Conservation (phyloP, 345 rosid genomes). For the Citrus unshiu region DNA sequence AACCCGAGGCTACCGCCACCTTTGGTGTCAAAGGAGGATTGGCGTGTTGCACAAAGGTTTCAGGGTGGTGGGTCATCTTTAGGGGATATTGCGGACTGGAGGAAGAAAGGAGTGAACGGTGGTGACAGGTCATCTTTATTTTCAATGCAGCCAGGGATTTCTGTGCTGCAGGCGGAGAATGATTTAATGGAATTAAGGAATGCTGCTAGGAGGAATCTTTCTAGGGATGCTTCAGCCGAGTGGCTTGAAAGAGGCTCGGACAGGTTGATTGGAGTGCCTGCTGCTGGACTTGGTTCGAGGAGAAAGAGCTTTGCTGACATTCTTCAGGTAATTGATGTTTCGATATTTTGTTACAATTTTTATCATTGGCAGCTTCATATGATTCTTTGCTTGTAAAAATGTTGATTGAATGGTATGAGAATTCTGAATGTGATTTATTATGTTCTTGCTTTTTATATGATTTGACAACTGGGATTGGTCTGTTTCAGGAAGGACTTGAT, state of each 20-base stretch:
- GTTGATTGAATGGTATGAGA: neutral
- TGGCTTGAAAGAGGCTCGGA: constrained; percentile 47
- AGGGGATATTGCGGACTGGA: constrained; percentile 54
- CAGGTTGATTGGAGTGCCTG: constrained; percentile 33
- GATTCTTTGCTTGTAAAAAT: neutral
- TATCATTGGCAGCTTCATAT: neutral
- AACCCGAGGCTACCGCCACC: constrained; percentile 94
- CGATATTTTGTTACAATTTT: neutral
- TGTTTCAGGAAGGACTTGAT: constrained; percentile 71
- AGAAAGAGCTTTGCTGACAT: constrained; percentile 97
- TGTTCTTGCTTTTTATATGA: neutral
- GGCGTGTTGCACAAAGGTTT: constrained; percentile 86
- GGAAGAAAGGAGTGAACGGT: constrained; percentile 28
- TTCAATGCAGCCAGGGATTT: constrained; percentile 68
- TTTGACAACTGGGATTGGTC: constrained; percentile 9
- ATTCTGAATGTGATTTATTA: neutral
- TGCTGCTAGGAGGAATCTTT: constrained; percentile 33
- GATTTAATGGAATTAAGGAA: constrained; percentile 68
- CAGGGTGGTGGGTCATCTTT: constrained; percentile 51
- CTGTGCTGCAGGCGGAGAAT: constrained; percentile 54
- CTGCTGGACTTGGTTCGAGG: constrained; percentile 60
- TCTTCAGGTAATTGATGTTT: constrained; percentile 58
- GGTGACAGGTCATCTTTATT: constrained; percentile 55
- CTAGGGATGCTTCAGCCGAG: constrained; percentile 42
- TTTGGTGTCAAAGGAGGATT: constrained; percentile 78